Percentiles rank a stretch among this genome's conserved stretches.
Evolutionary conservation across 345 rosid species (phyloP).

Genomic region (Hevea brasiliensis): DNA sequence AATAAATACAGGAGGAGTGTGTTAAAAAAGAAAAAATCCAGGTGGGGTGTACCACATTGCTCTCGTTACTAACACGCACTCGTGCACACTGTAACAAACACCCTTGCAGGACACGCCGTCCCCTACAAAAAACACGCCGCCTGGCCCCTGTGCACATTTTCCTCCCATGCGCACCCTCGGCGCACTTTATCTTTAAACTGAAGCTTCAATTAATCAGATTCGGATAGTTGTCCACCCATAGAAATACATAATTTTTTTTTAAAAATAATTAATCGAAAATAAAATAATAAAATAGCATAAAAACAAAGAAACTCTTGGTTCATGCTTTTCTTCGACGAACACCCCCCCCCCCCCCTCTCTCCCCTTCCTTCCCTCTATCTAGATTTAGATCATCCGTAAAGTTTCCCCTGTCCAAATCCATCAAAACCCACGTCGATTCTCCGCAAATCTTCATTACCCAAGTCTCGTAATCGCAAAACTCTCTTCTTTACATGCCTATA

Average conservation of each 20-base stretch:
- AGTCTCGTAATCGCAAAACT: not conserved
- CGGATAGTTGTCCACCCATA: slow-evolving; percentile 11
- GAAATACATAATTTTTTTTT: not conserved
- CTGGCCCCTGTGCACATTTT: not conserved
- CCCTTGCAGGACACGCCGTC: slow-evolving; percentile 21
- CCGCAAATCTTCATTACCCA: slow-evolving; percentile 18
- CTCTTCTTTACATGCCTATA: not conserved
- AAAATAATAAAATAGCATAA: slow-evolving; percentile 1
- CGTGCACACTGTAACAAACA: not conserved
- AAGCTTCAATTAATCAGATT: not conserved
- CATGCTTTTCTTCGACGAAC: slow-evolving; percentile 30
- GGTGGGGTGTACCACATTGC: not conserved
- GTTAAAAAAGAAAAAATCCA: not conserved
- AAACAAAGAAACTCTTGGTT: slow-evolving; percentile 30
- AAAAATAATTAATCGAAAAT: not conserved
- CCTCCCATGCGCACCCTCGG: slow-evolving; percentile 9
- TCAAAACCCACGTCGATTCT: slow-evolving; percentile 34
- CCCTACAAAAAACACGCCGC: not conserved
- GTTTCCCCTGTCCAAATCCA: slow-evolving; percentile 15
- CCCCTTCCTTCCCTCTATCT: slow-evolving; percentile 6
- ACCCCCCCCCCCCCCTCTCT: not conserved
- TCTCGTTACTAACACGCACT: slow-evolving; percentile 1
- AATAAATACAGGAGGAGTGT: too few species aligned
- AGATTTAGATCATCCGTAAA: slow-evolving; percentile 33
- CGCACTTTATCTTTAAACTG: slow-evolving; percentile 13